Conservation (phyloP, 495 filamentous ascomycete genomes). For the Podospora appendiculata region DNA sequence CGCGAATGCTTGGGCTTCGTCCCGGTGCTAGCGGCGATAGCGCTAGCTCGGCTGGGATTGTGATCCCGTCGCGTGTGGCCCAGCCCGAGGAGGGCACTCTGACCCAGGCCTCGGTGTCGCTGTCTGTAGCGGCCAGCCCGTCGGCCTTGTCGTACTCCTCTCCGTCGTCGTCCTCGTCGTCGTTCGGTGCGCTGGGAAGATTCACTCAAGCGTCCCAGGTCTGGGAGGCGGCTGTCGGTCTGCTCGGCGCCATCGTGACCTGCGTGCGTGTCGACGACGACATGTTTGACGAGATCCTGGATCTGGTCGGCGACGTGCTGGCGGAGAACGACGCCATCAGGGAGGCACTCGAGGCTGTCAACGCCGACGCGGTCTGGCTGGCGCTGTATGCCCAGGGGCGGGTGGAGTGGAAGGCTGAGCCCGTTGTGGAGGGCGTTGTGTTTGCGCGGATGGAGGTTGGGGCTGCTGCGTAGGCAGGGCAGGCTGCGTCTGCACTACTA, state of each 20-base stretch:
- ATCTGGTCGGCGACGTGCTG: slow-evolving; percentile 46
- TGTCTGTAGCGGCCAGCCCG: not conserved
- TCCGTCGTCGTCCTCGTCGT: not conserved
- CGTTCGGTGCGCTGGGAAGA: slow-evolving; percentile 31
- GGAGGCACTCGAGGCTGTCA: slow-evolving; percentile 48
- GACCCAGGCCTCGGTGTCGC: not conserved
- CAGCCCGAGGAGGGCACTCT: too few species aligned
- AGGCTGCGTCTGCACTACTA: not conserved
- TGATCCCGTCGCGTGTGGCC: not conserved
- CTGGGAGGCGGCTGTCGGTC: slow-evolving; percentile 49
- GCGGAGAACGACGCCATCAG: slow-evolving; percentile 37
- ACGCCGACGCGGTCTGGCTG: slow-evolving; percentile 71
- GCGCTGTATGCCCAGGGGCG: slow-evolving; percentile 35
- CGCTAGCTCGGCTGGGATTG: not conserved
- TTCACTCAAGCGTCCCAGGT: slow-evolving; percentile 47
- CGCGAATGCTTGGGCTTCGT: too few species aligned
- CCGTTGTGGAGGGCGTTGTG: slow-evolving; percentile 32
- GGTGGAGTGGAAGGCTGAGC: slow-evolving; percentile 23
- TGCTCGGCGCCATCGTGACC: slow-evolving; percentile 45
- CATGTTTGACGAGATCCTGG: slow-evolving; percentile 61
- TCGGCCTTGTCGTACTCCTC: not conserved
- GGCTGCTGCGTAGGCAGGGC: not conserved
- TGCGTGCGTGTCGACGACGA: slow-evolving; percentile 53
- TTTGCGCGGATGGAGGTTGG: slow-evolving; percentile 15
- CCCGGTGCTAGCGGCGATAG: not conserved